Evolutionary conservation across 306 rosid species (phyloP).

Genomic region (Medicago ruthenica): DNA sequence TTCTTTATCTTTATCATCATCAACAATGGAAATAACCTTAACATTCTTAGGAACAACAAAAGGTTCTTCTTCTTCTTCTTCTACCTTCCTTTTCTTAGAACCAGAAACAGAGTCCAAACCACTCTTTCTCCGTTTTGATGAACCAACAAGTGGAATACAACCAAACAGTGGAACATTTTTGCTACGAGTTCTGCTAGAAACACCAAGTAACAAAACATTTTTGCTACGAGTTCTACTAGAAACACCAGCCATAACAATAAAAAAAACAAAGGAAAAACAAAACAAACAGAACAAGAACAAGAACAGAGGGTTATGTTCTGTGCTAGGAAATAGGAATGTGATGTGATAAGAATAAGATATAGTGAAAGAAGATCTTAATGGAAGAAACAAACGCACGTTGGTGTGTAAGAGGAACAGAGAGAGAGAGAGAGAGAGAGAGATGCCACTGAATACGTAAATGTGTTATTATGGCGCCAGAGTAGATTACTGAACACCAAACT

Average conservation of each 20-base stretch:
- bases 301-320: too few species aligned
- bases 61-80: neutral
- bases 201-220: neutral
- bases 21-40: neutral
- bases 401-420: too few species aligned
- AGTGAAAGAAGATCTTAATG: too few species aligned
- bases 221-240: constrained; percentile 12
- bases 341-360: too few species aligned
- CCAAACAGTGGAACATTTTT: neutral
- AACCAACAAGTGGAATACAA: neutral
- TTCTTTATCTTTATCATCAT: neutral
- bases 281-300: too few species aligned
- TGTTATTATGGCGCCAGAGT: too few species aligned
- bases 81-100: neutral
- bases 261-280: neutral
- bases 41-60: neutral
- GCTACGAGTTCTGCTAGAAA: neutral
- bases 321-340: too few species aligned
- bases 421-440: too few species aligned
- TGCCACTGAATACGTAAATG: too few species aligned
- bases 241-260: neutral
- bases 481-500: too few species aligned
- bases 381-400: too few species aligned
- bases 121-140: neutral
- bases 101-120: neutral